Base-by-base conservation (phyloP, 805 yeast genomes). In the Metschnikowia picachoensis region DNA sequence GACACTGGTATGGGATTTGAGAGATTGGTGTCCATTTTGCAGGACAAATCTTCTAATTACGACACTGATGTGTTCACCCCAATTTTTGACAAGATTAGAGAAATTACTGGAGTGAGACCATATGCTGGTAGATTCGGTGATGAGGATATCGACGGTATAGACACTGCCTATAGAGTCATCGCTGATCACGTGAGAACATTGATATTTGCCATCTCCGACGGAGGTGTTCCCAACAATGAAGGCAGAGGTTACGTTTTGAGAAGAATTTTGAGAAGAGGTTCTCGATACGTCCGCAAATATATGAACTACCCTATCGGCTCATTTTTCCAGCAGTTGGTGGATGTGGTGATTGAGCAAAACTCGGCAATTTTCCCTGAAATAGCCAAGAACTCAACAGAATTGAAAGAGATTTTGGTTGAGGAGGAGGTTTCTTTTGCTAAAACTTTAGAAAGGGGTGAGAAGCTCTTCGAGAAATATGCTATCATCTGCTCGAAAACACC, bases 1-100 rank as follows among this genome's bases (percentile, higher is more conserved):
- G 99, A 94, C 66, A 94, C 99, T 16, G 99, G 99, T 71, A 80
- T 94, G 90, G 99, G 99, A 36, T 94, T 91, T 62, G 99, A 94
- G 76, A 85, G 99, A 72, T 78, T 94, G 60, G 99, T 94, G 28
- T 89, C 97, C 3, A 84, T 92, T 42, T 77, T 94, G 61, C 99
- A 94, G 72, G 84, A 89, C 69, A 91, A 86, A 60, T 71, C 79
- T 57, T 91, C 98, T 39, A 94, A 94, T 73, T 94, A 94, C 68
- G 99, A 94, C 67, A 94, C 99, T 33, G 98, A 94, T 65, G 97
- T 92, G 35, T 94, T 94, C 76, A 76, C 80, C 53, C 99, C 99
- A 39, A 72, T 94, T 52, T 95, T 94, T 62, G 75, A 73, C 34
- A 82, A 79, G 65, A 94, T 94, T 59, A 89, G 89, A 70, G 96